A percentile compares a stretch with the other conserved stretches of the same genome.
phyloP scores from a whole-genome alignment of 2,329 filamentous ascomycete species.

The Fusarium sp. region DNA sequence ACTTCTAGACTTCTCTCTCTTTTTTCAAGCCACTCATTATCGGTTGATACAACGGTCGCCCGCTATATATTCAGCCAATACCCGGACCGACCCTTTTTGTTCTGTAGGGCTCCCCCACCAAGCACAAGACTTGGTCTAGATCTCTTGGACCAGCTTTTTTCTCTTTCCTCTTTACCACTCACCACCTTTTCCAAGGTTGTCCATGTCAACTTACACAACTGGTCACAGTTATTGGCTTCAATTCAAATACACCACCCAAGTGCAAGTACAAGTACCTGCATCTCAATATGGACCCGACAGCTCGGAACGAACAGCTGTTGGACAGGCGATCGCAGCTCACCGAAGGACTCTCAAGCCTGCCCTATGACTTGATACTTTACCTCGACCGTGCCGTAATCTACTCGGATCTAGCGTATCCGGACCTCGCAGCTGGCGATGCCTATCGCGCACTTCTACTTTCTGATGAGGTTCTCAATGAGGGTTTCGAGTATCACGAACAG shows the following conservation, averaged over 20 bases:
- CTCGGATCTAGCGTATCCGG: slow-evolving; percentile 83
- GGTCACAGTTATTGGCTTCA: not conserved
- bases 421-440: slow-evolving; percentile 89
- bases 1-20: slow-evolving; percentile 16
- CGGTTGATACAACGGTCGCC: slow-evolving; percentile 6
- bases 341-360: slow-evolving; percentile 62
- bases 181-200: not conserved
- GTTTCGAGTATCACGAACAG: slow-evolving; percentile 84
- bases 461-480: slow-evolving; percentile 83
- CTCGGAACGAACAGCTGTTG: slow-evolving; percentile 62
- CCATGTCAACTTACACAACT: slow-evolving; percentile 21
- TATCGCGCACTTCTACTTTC: slow-evolving; percentile 90
- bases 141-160: slow-evolving; percentile 27
- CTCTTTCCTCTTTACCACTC: slow-evolving; percentile 10
- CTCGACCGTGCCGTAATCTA: slow-evolving; percentile 79
- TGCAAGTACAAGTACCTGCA: not conserved
- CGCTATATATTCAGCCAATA: slow-evolving; percentile 15
- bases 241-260: not conserved
- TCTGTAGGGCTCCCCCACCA: slow-evolving; percentile 21
- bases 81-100: slow-evolving; percentile 18
- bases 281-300: slow-evolving; percentile 51
- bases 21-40: not conserved
- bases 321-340: slow-evolving; percentile 70
- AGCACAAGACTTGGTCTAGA: slow-evolving; percentile 23
- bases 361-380: slow-evolving; percentile 75